Evolutionary conservation across 345 rosid species (phyloP), one percentile per base, ranked within the genome.

Genomic region (Syzygium oleosum): DNA sequence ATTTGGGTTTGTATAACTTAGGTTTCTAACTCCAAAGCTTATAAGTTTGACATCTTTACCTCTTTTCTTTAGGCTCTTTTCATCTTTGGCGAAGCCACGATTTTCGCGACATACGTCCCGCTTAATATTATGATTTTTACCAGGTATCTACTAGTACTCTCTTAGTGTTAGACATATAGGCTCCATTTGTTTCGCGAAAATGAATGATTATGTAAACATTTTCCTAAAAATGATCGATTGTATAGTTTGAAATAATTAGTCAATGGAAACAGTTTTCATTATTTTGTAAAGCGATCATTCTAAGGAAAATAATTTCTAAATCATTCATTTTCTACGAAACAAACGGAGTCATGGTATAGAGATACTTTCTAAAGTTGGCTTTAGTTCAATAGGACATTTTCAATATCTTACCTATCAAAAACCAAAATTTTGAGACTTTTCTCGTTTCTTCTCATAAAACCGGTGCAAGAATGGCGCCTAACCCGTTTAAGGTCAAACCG

Each of bases 91-190:
- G 0, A 16, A 65, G 43, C 12, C 43, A 65, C 8, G 22, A 65
- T 65, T 31, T 52, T 31, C 12, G 3, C 31, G 2, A 15, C 22
- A 16, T 15, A 17, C 31, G 43, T 16, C 22, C 22, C 5, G 1
- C 78, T 65, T 31, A 31, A 65, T 31, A 16, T 16, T 31, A 16
- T 65, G 43, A 65, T 65, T 16, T 14, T 15, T 1, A 4, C 5
- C 3, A 2, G 3, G 1, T 29, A 29, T 63, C 19, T 63, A 63
- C 77, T 63, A 16, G 9, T 63, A 63, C 77, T 63, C 34, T 4
- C 5, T 0, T 4, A 3, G 1, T 4, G 14, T n/a, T 5, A 29
- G 19, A 29, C 5, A 52, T 5, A 16, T 16, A 52, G 2, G 3
- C 55, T 16, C 3, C 21, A 6, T 52, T 52, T 52, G 7, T 55